Conservation (phyloP, 495 filamentous ascomycete species). For the Tricharina praecox region DNA sequence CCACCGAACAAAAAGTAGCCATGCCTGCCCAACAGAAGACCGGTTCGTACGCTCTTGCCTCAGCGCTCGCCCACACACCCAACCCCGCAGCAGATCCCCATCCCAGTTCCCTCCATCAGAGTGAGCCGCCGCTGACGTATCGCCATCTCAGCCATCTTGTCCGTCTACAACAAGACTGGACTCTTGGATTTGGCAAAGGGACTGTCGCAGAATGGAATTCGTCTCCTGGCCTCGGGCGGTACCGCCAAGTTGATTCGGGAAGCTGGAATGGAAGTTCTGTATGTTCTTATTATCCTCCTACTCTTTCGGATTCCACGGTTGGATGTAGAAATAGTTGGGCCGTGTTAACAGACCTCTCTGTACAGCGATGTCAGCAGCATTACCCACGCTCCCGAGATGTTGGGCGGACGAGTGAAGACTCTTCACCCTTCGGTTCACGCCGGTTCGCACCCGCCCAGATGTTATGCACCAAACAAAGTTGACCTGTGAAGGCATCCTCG, state of each 20-base stretch:
- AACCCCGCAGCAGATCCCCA: no score
- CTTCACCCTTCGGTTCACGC: constrained; percentile 91
- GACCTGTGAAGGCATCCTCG: constrained; percentile 49
- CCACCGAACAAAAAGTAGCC: no score
- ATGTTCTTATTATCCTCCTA: constrained; percentile 33
- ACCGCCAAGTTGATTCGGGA: constrained; percentile 90
- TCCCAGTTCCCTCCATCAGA: no score
- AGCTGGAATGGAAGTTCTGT: constrained; percentile 86
- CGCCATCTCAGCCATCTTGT: constrained; percentile 62
- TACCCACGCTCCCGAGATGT: constrained; percentile 96
- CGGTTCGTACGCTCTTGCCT: no score
- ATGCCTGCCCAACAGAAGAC: no score
- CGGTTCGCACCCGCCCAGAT: constrained; percentile 24
- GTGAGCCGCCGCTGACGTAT: neutral
- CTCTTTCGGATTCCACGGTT: no score
- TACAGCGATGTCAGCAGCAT: constrained; percentile 85
- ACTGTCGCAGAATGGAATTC: constrained; percentile 73
- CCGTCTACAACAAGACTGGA: constrained; percentile 97
- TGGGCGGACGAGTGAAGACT: constrained; percentile 89
- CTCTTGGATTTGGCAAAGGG: constrained; percentile 92
- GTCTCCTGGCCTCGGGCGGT: constrained; percentile 82
- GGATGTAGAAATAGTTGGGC: no score
- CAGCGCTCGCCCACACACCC: no score
- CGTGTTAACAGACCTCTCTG: neutral
- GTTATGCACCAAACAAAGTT: constrained; percentile 7